Percentiles rank a stretch among this genome's conserved stretches.
phyloP scores from a whole-genome alignment of 208 protist genomes.

The Acanthamoeba triangularis region DNA sequence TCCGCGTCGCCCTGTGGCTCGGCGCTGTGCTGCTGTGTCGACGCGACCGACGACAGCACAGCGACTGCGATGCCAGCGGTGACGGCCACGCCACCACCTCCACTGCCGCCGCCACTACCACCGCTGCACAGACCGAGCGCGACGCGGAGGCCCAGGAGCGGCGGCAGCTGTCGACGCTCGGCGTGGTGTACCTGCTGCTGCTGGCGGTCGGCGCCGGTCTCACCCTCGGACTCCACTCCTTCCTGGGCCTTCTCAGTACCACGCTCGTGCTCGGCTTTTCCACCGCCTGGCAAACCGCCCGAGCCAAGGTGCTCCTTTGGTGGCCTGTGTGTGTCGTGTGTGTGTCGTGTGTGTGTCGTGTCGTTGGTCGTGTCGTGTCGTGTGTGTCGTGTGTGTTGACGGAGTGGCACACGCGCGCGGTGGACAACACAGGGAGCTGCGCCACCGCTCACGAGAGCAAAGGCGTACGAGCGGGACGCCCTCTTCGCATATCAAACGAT shows the following conservation, averaged over 20 bases:
- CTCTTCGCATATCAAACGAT: slow-evolving; percentile 2
- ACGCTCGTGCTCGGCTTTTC: slow-evolving; percentile 26
- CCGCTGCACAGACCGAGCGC: neutral
- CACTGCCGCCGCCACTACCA: neutral
- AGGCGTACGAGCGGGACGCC: neutral
- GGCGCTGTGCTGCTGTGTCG: neutral
- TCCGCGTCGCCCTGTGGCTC: neutral
- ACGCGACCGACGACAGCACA: neutral
- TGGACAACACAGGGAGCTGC: neutral
- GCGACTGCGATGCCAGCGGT: neutral
- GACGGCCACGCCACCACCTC: neutral
- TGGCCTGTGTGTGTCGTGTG: neutral
- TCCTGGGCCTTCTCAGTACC: neutral
- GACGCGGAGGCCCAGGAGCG: neutral
- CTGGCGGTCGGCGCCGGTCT: slow-evolving; percentile 1
- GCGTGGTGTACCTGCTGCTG: neutral
- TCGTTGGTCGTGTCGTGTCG: no score
- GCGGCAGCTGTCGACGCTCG: neutral
- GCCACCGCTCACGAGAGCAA: neutral
- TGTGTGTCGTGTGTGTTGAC: neutral
- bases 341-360: no score
- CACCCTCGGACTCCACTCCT: neutral
- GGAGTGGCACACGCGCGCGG: no score
- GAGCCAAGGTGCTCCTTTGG: neutral
- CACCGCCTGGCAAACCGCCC: slow-evolving; percentile 11